These are phyloP conservation scores for Fusarium neocosmosporiellum DNA, from an alignment of 2,329 filamentous ascomycete species.

Conservation along the genomic window DNA sequence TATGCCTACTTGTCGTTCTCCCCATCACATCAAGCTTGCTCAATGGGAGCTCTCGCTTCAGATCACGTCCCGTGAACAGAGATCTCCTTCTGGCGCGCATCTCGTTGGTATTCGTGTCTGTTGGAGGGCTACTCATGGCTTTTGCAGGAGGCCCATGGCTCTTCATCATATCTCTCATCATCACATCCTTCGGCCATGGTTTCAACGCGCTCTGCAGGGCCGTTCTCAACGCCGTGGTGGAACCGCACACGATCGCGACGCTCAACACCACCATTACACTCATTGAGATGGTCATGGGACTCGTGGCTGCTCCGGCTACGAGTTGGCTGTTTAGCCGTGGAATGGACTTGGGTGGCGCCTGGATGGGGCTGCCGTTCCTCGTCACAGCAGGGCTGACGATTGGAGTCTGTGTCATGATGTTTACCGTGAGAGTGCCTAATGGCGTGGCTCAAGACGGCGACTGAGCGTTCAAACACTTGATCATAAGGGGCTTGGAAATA, in stretches of 20 bases:
- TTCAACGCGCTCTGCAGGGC: constrained; percentile 57
- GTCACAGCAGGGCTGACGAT: constrained; percentile 49
- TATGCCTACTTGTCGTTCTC: constrained; percentile 53
- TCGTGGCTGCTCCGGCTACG: constrained; percentile 59
- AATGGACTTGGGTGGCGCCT: constrained; percentile 57
- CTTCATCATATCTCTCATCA: constrained; percentile 54
- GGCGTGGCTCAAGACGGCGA: constrained; percentile 32
- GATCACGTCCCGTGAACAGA: constrained; percentile 48
- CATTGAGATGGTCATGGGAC: constrained; percentile 60
- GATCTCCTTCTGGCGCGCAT: constrained; percentile 55
- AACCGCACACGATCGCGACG: constrained; percentile 63
- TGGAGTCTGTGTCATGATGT: constrained; percentile 46
- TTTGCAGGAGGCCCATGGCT: constrained; percentile 50
- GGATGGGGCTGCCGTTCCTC: constrained; percentile 63
- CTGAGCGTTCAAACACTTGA: background rate
- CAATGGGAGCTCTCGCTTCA: constrained; percentile 38
- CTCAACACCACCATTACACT: constrained; percentile 65
- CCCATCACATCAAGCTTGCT: constrained; percentile 50
- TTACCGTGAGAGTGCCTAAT: constrained; percentile 42
- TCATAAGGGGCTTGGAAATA: background rate
- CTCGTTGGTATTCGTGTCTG: constrained; percentile 45
- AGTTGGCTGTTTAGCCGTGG: constrained; percentile 60
- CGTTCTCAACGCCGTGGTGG: constrained; percentile 64
- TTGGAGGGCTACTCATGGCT: constrained; percentile 53
- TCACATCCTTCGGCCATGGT: constrained; percentile 59